Percentiles rank a stretch among this genome's conserved stretches.
Evolutionary conservation across 768 basidiomycete species (phyloP).

Genomic region (Lanmaoa pseudosensibilis): DNA sequence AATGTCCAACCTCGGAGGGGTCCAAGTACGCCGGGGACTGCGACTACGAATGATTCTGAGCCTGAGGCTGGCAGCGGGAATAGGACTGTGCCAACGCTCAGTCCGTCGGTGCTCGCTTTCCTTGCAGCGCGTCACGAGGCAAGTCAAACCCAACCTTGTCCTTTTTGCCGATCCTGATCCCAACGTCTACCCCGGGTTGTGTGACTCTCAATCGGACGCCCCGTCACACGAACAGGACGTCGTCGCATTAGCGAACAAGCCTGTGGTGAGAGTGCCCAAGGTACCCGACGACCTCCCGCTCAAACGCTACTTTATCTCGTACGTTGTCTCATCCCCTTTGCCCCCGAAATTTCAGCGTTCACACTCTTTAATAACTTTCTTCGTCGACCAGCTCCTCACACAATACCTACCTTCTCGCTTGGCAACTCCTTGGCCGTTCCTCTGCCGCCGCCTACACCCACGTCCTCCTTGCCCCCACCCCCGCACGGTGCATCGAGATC

Average conservation of each 20-base stretch:
- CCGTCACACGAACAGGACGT: slow-evolving; percentile 21
- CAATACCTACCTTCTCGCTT: slow-evolving; percentile 62
- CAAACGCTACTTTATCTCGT: slow-evolving; percentile 57
- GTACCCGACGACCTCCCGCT: slow-evolving; percentile 49
- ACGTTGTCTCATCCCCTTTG: slow-evolving; percentile 17
- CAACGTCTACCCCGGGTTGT: neutral
- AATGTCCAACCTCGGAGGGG: neutral
- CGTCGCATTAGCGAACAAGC: slow-evolving; percentile 34
- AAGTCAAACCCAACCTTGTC: neutral
- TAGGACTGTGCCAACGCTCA: slow-evolving; percentile 27
- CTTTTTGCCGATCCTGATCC: neutral
- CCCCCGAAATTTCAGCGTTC: neutral
- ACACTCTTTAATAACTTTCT: neutral
- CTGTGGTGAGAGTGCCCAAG: slow-evolving; percentile 32
- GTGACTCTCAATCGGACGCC: neutral
- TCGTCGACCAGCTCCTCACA: slow-evolving; percentile 47
- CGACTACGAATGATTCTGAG: neutral
- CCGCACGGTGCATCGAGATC: slow-evolving; percentile 61
- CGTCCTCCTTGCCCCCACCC: slow-evolving; percentile 44
- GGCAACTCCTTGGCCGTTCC: slow-evolving; percentile 55
- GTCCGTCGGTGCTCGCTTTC: slow-evolving; percentile 39
- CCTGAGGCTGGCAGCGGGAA: neutral
- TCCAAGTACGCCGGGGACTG: neutral
- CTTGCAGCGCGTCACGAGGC: slow-evolving; percentile 36
- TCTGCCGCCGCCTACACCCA: slow-evolving; percentile 56